Conservation (phyloP, 495 filamentous ascomycete genomes). For the Neurospora tetraspora region DNA sequence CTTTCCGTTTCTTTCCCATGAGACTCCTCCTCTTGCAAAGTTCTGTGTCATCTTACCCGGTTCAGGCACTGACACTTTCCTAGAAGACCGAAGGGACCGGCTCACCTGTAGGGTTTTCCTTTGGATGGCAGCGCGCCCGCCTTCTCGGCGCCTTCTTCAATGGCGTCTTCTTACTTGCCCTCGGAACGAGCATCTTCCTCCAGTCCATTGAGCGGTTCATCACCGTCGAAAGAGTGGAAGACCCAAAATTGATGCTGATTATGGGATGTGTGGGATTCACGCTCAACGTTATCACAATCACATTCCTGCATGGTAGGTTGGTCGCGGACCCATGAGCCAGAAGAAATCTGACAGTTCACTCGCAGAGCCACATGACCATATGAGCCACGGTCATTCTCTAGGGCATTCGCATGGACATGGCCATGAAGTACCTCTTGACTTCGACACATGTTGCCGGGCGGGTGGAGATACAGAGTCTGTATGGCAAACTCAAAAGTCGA, state of each 20-base stretch:
- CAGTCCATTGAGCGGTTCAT: conserved; percentile 86
- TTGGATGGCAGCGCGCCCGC: conserved; percentile 84
- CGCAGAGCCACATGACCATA: conserved; percentile 26
- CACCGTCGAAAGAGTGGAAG: conserved; percentile 41
- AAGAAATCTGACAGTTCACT: not conserved
- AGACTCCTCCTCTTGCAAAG: conserved; percentile 4
- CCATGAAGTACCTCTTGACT: not conserved
- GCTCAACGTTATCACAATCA: conserved; percentile 72
- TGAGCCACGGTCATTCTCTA: conserved; percentile 24
- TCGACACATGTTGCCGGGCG: not conserved
- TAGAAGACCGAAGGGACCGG: conserved; percentile 34
- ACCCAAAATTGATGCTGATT: conserved; percentile 66
- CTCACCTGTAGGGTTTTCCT: conserved; percentile 31
- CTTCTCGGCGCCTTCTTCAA: conserved; percentile 91
- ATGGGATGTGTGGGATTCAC: conserved; percentile 74
- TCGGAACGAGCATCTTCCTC: conserved; percentile 85
- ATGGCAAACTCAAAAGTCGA: not conserved
- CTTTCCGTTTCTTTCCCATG: not conserved
- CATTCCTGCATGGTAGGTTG: conserved; percentile 65
- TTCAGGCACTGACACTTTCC: not conserved
- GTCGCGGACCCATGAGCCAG: not conserved
- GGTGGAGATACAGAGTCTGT: not conserved
- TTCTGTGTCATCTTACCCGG: not conserved
- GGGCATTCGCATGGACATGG: conserved; percentile 9
- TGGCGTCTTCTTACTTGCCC: conserved; percentile 84